Evolutionary conservation across 2,329 filamentous ascomycete genomes (phyloP).

Genomic region (Fusarium torulosum): DNA sequence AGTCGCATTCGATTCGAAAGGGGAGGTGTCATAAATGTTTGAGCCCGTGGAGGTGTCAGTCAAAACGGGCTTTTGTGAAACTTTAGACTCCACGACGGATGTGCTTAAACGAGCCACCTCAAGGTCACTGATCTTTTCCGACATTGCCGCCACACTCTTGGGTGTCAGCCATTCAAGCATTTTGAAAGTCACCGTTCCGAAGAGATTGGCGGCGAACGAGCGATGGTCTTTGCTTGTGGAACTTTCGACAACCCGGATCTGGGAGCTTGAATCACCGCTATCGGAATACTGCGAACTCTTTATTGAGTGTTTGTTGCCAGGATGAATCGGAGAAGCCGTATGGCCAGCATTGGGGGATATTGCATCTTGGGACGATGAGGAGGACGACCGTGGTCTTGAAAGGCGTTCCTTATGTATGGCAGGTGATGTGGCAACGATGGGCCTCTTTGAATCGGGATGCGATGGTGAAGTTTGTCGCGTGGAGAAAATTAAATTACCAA

Average conservation of each 20-base stretch:
- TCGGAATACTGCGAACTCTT: not conserved
- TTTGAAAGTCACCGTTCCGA: constrained; percentile 74
- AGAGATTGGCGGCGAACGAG: constrained; percentile 72
- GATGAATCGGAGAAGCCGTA: not conserved
- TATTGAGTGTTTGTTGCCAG: not conserved
- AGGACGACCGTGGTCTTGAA: constrained; percentile 14
- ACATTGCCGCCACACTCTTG: constrained; percentile 64
- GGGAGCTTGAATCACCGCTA: not conserved
- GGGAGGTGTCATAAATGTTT: not conserved
- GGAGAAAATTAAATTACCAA: constrained; percentile 62
- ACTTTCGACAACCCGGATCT: constrained; percentile 60
- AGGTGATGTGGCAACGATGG: constrained; percentile 11
- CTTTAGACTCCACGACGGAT: constrained; percentile 1
- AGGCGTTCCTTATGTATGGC: constrained; percentile 14
- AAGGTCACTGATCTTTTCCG: constrained; percentile 50
- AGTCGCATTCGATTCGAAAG: not conserved
- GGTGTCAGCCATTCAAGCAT: constrained; percentile 79
- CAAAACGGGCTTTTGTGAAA: not conserved
- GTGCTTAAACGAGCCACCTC: constrained; percentile 3
- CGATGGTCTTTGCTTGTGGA: constrained; percentile 67
- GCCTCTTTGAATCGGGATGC: constrained; percentile 38
- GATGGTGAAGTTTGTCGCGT: constrained; percentile 41
- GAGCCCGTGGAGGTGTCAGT: not conserved
- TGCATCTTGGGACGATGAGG: constrained; percentile 16
- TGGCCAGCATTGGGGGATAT: not conserved